phyloP scores from a whole-genome alignment of 129 eudicot genomes.

The Flaveria brownii region DNA sequence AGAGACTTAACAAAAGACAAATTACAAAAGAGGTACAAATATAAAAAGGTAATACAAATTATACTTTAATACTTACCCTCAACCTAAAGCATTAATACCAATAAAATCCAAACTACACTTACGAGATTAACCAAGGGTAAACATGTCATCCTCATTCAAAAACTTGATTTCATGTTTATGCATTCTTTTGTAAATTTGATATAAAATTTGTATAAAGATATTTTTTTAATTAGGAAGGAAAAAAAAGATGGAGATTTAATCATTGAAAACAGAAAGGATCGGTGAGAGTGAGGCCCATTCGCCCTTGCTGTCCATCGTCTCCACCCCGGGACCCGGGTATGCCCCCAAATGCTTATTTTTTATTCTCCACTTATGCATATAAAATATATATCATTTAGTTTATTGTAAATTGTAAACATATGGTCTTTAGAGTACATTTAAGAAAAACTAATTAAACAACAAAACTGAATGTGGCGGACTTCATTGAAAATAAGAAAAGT shows the following conservation, averaged over 20 bases:
- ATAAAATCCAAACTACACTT: slow-evolving; percentile 33
- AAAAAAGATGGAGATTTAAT: background rate
- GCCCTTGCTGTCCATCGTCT: slow-evolving; percentile 28
- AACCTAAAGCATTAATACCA: slow-evolving; percentile 25
- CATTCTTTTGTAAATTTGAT: slow-evolving; percentile 1
- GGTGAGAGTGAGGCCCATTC: slow-evolving; percentile 33
- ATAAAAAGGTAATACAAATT: too few relatives aligned
- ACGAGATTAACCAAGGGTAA: slow-evolving; percentile 22
- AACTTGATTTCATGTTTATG: too few relatives aligned
- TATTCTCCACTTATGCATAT: background rate
- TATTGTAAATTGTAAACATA: too few relatives aligned
- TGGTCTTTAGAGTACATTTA: too few relatives aligned
- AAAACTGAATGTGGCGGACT: background rate
- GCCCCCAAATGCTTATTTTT: slow-evolving; percentile 33
- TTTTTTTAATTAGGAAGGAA: too few relatives aligned
- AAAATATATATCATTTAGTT: too few relatives aligned
- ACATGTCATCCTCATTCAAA: background rate
- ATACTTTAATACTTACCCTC: too few relatives aligned
- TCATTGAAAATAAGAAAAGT: too few relatives aligned
- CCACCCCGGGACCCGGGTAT: slow-evolving; percentile 30
- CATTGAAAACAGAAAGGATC: slow-evolving; percentile 24
- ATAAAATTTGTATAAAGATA: too few relatives aligned
- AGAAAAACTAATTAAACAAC: background rate
- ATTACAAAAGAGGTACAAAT: too few relatives aligned
- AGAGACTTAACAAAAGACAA: too few relatives aligned